Evolutionary conservation across 768 basidiomycete genomes (phyloP).

Genomic region (Trametes cinnabarina): DNA sequence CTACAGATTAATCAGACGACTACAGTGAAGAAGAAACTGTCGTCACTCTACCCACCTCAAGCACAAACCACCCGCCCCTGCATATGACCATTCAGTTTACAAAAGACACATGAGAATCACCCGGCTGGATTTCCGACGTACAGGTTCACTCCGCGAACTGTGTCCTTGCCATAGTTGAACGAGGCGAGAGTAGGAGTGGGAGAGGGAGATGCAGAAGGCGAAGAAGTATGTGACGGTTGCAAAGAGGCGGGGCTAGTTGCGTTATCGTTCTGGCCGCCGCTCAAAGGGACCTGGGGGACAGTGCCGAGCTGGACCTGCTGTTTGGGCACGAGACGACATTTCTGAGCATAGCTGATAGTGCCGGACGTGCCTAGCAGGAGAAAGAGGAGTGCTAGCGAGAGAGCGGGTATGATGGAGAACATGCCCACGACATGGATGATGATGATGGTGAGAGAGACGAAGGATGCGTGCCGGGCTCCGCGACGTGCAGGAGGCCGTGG

Average conservation of each 20-base stretch:
- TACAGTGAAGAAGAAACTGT: neutral
- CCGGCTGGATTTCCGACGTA: slow-evolving; percentile 34
- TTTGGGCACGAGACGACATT: slow-evolving; percentile 6
- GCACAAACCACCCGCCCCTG: slow-evolving; percentile 64
- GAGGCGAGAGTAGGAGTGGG: slow-evolving; percentile 21
- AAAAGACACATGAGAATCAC: neutral
- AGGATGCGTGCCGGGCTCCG: neutral
- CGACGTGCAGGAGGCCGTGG: neutral
- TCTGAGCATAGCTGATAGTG: neutral
- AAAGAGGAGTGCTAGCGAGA: neutral
- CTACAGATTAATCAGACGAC: slow-evolving; percentile 31
- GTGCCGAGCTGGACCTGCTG: neutral
- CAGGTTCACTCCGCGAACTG: slow-evolving; percentile 62
- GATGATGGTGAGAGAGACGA: neutral
- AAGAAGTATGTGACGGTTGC: slow-evolving; percentile 6
- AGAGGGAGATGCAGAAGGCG: slow-evolving; percentile 1
- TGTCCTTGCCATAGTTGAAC: slow-evolving; percentile 44
- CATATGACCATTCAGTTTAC: neutral
- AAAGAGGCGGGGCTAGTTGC: neutral
- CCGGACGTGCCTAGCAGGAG: neutral
- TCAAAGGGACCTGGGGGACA: neutral
- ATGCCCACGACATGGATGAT: slow-evolving; percentile 2
- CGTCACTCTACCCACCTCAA: slow-evolving; percentile 42
- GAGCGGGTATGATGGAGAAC: neutral
- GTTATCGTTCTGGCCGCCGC: neutral